These are phyloP conservation scores for Lactarius hatsudake DNA, from an alignment of 768 basidiomycete genomes.

Conservation along the genomic window DNA sequence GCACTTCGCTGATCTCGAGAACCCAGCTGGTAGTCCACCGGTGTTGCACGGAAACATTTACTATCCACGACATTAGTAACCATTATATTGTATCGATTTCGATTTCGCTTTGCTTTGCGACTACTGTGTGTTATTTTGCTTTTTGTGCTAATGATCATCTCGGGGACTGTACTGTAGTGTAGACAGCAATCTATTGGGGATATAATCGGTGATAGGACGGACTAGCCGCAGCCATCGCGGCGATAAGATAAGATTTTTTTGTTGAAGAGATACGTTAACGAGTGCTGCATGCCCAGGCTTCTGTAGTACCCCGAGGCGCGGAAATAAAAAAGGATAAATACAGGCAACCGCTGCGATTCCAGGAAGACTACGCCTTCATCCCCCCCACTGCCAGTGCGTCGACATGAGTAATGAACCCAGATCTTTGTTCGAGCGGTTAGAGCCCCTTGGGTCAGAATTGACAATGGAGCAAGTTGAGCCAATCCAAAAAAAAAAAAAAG, in stretches of 20 bases:
- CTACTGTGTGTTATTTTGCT: not conserved
- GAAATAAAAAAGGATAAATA: no score
- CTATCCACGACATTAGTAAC: constrained; percentile 1
- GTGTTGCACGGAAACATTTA: constrained; percentile 16
- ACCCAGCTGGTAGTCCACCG: constrained; percentile 11
- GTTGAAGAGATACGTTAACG: no score
- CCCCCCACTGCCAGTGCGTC: not conserved
- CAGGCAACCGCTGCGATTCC: not conserved
- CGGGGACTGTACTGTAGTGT: not conserved
- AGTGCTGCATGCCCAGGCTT: no score
- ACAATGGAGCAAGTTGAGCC: no score
- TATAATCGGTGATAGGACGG: not conserved
- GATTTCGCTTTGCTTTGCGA: not conserved
- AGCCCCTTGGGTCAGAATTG: not conserved
- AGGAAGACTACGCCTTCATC: not conserved
- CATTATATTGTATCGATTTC: not conserved
- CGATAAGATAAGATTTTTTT: no score
- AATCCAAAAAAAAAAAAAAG: no score
- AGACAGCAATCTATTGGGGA: not conserved
- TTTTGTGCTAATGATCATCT: not conserved
- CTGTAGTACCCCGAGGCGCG: no score
- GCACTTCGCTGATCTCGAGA: constrained; percentile 21
- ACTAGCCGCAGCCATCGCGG: no score
- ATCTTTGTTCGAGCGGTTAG: no score
- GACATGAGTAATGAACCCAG: constrained; percentile 5